A percentile compares a stretch with the other conserved stretches of the same genome.
Conservation (phyloP, 2,329 filamentous ascomycete genomes). For the Hypomyces rosellus region DNA sequence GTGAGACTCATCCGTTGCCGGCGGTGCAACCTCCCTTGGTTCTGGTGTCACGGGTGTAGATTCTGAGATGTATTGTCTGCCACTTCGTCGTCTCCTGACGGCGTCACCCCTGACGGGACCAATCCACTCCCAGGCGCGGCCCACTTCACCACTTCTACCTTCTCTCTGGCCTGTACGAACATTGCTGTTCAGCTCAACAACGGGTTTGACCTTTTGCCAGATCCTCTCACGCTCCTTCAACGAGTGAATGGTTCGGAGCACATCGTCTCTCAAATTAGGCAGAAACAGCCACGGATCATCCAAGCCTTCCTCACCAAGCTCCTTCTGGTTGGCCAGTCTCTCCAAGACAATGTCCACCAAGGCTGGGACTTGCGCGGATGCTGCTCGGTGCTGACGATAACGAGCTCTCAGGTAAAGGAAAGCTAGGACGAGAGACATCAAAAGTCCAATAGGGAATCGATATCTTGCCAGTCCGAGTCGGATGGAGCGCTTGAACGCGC, state of each 20-base stretch:
- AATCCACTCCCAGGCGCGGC: slow-evolving; percentile 65
- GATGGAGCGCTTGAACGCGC: slow-evolving; percentile 71
- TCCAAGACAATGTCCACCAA: slow-evolving; percentile 82
- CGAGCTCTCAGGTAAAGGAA: slow-evolving; percentile 58
- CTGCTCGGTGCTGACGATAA: slow-evolving; percentile 57
- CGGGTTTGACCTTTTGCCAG: slow-evolving; percentile 74
- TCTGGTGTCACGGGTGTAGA: slow-evolving; percentile 31
- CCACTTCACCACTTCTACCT: slow-evolving; percentile 58
- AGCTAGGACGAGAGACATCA: slow-evolving; percentile 45
- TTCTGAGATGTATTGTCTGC: slow-evolving; percentile 41
- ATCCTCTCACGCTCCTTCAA: slow-evolving; percentile 69
- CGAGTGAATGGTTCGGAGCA: slow-evolving; percentile 75
- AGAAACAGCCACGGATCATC: slow-evolving; percentile 79
- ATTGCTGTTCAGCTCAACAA: slow-evolving; percentile 93
- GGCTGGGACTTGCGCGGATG: slow-evolving; percentile 67
- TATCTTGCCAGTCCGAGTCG: slow-evolving; percentile 76
- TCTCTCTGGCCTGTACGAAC: slow-evolving; percentile 69
- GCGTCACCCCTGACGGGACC: slow-evolving; percentile 46
- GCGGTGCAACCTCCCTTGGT: slow-evolving; percentile 18
- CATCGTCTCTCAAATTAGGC: slow-evolving; percentile 84
- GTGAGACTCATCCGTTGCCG: slow-evolving; percentile 21
- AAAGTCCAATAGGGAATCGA: slow-evolving; percentile 74
- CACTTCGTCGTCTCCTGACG: slow-evolving; percentile 43
- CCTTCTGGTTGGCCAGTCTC: slow-evolving; percentile 75
- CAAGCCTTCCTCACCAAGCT: slow-evolving; percentile 61